Percentiles rank a stretch among this genome's conserved stretches.
Evolutionary conservation across 176 grass and related monocot genomes (phyloP).

Genomic region (Oryza meridionalis): DNA sequence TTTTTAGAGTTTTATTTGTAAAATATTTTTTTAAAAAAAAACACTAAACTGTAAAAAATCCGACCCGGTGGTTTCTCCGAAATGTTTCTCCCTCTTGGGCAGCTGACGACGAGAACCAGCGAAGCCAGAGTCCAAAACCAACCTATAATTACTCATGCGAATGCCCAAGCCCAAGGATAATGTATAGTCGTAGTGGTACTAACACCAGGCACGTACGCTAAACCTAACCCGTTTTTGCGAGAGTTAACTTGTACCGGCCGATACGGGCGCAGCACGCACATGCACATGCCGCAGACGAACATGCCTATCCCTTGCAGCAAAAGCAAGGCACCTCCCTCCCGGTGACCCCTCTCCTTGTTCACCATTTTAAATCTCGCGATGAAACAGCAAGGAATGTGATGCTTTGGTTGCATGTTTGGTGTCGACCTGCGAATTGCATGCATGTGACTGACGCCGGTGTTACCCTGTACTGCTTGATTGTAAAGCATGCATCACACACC

Average conservation of each 20-base stretch:
- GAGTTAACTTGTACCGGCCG: slow-evolving; percentile 34
- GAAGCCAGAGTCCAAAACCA: neutral
- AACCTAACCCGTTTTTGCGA: neutral
- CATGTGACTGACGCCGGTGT: slow-evolving; percentile 39
- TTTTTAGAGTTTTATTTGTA: too few species aligned
- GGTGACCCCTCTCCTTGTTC: neutral
- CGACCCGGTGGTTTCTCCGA: neutral
- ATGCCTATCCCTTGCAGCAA: slow-evolving; percentile 55
- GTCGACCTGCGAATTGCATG: slow-evolving; percentile 1
- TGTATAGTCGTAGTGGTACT: neutral
- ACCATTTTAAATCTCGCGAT: slow-evolving; percentile 4
- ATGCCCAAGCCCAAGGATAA: neutral
- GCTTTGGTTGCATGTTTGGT: slow-evolving; percentile 33
- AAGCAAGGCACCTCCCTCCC: slow-evolving; percentile 61
- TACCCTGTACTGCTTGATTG: neutral
- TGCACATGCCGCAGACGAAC: slow-evolving; percentile 37
- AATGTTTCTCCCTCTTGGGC: neutral
- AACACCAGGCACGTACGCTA: neutral
- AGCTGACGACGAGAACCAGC: neutral
- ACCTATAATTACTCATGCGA: neutral
- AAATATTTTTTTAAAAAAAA: too few species aligned
- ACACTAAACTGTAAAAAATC: too few species aligned
- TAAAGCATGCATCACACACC: neutral
- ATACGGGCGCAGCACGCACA: slow-evolving; percentile 43
- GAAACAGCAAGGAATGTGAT: slow-evolving; percentile 43